Percentiles rank a stretch among this genome's conserved stretches.
Evolutionary conservation across 441 rosid species (phyloP).

Genomic region (Erodium texanum): DNA sequence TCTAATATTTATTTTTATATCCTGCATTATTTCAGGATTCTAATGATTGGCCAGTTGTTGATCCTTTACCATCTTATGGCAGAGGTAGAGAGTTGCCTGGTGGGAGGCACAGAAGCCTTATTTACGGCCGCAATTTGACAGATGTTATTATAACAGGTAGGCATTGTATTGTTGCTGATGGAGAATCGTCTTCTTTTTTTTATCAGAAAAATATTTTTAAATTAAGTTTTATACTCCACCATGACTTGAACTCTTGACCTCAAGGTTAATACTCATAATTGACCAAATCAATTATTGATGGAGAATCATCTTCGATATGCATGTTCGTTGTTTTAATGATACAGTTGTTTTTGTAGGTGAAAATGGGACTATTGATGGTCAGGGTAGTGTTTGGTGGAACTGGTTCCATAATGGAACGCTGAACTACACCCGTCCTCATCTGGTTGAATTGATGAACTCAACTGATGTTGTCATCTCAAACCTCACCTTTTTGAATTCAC

Average conservation of each 20-base stretch:
- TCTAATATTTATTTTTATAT: constrained; percentile 9
- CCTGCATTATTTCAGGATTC: constrained; percentile 43
- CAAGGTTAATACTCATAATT: too few relatives aligned
- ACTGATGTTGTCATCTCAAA: constrained; percentile 69
- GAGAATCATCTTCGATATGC: constrained; percentile 1
- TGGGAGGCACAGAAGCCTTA: constrained; percentile 77
- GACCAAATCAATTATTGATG: too few relatives aligned
- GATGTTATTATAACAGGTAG: constrained; percentile 89
- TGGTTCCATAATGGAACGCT: constrained; percentile 57
- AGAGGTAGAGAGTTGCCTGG: constrained; percentile 94
- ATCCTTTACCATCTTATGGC: constrained; percentile 93
- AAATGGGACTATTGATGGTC: constrained; percentile 90
- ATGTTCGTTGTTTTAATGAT: constrained; percentile 15
- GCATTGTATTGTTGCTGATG: constrained; percentile 17
- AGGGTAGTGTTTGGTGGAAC: constrained; percentile 88
- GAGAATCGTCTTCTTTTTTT: neutral
- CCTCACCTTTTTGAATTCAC: constrained; percentile 78
- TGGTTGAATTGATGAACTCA: constrained; percentile 84
- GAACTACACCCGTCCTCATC: constrained; percentile 83
- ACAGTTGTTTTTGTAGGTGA: constrained; percentile 43
- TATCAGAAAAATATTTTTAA: too few relatives aligned
- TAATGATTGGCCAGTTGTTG: constrained; percentile 86
- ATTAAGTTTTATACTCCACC: too few relatives aligned
- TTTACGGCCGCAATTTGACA: constrained; percentile 77
- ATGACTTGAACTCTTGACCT: too few relatives aligned